Conservation (phyloP, 768 basidiomycete species). For the Strobilomyces dryophilus region DNA sequence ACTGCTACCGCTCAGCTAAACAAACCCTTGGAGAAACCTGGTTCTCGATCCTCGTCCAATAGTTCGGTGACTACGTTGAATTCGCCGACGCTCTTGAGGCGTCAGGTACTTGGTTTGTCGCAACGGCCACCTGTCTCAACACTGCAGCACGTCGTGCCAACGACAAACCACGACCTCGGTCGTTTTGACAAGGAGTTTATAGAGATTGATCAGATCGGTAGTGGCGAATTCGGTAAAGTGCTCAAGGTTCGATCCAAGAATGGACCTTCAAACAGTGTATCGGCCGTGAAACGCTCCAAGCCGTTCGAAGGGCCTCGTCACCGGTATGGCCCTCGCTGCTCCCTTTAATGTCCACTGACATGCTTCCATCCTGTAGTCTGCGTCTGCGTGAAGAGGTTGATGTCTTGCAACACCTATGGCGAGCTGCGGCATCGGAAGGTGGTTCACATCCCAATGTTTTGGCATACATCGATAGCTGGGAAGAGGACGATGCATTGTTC, state of each 20-base stretch:
- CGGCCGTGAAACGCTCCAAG: slow-evolving; percentile 93
- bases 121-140: slow-evolving; percentile 22
- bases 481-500: slow-evolving; percentile 81
- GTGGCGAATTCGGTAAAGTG: slow-evolving; percentile 91
- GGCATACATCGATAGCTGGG: slow-evolving; percentile 92
- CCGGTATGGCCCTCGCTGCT: slow-evolving; percentile 50
- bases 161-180: slow-evolving; percentile 50
- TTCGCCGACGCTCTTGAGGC: slow-evolving; percentile 43
- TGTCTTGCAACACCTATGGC: slow-evolving; percentile 72
- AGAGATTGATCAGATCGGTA: slow-evolving; percentile 77
- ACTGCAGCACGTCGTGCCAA: slow-evolving; percentile 25
- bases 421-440: slow-evolving; percentile 25
- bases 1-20: slow-evolving; percentile 36
- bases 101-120: slow-evolving; percentile 25
- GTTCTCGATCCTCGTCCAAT: slow-evolving; percentile 56
- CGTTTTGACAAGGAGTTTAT: slow-evolving; percentile 80
- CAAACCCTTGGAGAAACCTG: slow-evolving; percentile 42
- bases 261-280: slow-evolving; percentile 49
- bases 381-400: slow-evolving; percentile 95
- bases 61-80: slow-evolving; percentile 43
- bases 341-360: slow-evolving; percentile 12
- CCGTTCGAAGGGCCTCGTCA: slow-evolving; percentile 88
- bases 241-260: slow-evolving; percentile 77
- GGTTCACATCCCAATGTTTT: slow-evolving; percentile 75
- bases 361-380: slow-evolving; percentile 41